These are phyloP conservation scores for Butyriboletus loyo DNA, from an alignment of 768 basidiomycete species.

Conservation along the genomic window DNA sequence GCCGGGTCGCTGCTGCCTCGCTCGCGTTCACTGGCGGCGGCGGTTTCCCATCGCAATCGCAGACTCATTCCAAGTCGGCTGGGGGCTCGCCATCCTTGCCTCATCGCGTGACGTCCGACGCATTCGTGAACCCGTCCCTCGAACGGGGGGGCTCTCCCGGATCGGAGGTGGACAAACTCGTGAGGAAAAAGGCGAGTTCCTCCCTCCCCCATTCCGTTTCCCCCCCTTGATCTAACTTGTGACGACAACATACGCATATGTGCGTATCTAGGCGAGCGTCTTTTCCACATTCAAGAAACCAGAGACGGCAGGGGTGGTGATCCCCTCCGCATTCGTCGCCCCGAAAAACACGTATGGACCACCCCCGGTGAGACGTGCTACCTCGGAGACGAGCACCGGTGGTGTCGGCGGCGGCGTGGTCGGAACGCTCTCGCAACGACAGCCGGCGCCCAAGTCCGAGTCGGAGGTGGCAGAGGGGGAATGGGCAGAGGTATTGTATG, in stretches of 20 bases:
- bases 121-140: not conserved
- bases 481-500: conserved; percentile 79
- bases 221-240: no score
- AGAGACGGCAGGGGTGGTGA: conserved; percentile 42
- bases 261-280: no score
- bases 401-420: not conserved
- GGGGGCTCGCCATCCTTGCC: not conserved
- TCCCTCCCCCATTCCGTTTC: not conserved
- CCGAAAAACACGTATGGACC: conserved; percentile 49
- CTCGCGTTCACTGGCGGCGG: conserved; percentile 38
- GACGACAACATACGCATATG: no score
- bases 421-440: not conserved
- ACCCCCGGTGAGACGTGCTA: conserved; percentile 46
- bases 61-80: not conserved
- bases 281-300: conserved; percentile 21
- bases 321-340: conserved; percentile 37
- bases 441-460: conserved; percentile 15
- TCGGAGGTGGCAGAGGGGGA: conserved; percentile 48
- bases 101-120: not conserved
- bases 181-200: conserved; percentile 24
- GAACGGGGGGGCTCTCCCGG: conserved; percentile 7
- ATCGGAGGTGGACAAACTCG: conserved; percentile 25
- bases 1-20: conserved; percentile 58
- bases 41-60: not conserved
- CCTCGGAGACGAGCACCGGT: conserved; percentile 16